Evolutionary conservation across 164 flowering plant genomes (phyloP).

Genomic region (Houttuynia cordata): DNA sequence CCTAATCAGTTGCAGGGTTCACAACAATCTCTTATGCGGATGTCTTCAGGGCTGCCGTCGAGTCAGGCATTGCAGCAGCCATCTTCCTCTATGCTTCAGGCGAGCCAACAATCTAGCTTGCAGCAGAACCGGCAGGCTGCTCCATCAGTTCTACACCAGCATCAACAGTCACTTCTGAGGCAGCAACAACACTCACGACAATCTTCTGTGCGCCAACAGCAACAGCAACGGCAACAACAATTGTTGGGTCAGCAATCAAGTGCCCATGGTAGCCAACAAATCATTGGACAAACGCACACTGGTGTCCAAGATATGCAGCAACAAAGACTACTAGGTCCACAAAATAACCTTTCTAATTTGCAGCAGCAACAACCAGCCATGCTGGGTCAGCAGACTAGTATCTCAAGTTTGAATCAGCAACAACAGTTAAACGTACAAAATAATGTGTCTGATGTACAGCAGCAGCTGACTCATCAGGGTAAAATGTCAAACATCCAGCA

Average conservation of each 20-base stretch:
- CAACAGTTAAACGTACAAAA: slow-evolving; percentile 45
- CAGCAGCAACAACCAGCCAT: slow-evolving; percentile 18
- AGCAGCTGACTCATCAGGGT: slow-evolving; percentile 41
- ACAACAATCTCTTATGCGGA: slow-evolving; percentile 50
- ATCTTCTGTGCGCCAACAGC: slow-evolving; percentile 32
- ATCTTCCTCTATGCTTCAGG: slow-evolving; percentile 45
- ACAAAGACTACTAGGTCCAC: slow-evolving; percentile 21
- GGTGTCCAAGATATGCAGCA: slow-evolving; percentile 9
- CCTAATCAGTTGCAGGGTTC: slow-evolving; percentile 52
- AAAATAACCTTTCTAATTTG: slow-evolving; percentile 21
- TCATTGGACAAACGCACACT: slow-evolving; percentile 11
- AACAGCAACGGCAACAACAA: slow-evolving; percentile 22
- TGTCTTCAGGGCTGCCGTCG: slow-evolving; percentile 26
- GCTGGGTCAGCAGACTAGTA: slow-evolving; percentile 27
- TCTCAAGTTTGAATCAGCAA: slow-evolving; percentile 54
- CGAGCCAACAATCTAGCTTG: slow-evolving; percentile 31
- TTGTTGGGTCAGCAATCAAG: slow-evolving; percentile 10
- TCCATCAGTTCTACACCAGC: slow-evolving; percentile 52
- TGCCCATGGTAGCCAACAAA: slow-evolving; percentile 9
- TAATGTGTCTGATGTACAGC: slow-evolving; percentile 20
- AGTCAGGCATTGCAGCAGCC: slow-evolving; percentile 29
- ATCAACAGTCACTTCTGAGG: slow-evolving; percentile 50
- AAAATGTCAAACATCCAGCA: slow-evolving; percentile 40
- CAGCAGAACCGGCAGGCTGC: slow-evolving; percentile 63
- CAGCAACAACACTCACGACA: slow-evolving; percentile 36